Percentiles rank a stretch among this genome's conserved stretches.
Evolutionary conservation across 257 asterid genomes (phyloP).

Genomic region (Thymus mandschuricus): DNA sequence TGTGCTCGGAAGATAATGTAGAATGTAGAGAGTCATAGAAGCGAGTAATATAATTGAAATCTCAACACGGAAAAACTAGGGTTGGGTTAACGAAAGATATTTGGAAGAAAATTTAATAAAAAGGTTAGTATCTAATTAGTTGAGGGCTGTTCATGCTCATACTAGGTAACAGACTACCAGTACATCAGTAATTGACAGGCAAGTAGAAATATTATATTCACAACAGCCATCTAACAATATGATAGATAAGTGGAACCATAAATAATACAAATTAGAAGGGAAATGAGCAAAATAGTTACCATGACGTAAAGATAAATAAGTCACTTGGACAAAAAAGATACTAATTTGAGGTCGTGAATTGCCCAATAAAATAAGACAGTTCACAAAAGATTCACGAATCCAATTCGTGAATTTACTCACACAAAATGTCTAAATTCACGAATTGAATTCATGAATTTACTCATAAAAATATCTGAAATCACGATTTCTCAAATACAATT

Average conservation of each 20-base stretch:
- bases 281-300: no score
- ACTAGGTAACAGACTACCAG: not conserved
- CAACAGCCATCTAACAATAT: not conserved
- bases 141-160: conserved; percentile 1
- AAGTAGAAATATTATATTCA: not conserved
- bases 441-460: no score
- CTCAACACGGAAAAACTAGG: conserved; percentile 2
- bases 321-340: no score
- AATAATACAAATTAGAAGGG: no score
- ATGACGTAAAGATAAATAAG: no score
- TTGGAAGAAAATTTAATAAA: conserved; percentile 3
- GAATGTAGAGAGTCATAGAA: not conserved
- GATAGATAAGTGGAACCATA: not conserved
- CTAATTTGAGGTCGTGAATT: no score
- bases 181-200: not conserved
- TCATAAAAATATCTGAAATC: no score
- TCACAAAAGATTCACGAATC: no score
- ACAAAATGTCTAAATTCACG: no score
- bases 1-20: not conserved
- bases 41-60: not conserved
- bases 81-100: not conserved
- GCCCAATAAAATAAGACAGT: no score
- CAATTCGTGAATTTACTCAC: no score
- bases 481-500: no score
- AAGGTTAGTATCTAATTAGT: not conserved